Base-by-base conservation (phyloP, 2,329 filamentous ascomycete genomes). In the Aspergillus amoenus region DNA sequence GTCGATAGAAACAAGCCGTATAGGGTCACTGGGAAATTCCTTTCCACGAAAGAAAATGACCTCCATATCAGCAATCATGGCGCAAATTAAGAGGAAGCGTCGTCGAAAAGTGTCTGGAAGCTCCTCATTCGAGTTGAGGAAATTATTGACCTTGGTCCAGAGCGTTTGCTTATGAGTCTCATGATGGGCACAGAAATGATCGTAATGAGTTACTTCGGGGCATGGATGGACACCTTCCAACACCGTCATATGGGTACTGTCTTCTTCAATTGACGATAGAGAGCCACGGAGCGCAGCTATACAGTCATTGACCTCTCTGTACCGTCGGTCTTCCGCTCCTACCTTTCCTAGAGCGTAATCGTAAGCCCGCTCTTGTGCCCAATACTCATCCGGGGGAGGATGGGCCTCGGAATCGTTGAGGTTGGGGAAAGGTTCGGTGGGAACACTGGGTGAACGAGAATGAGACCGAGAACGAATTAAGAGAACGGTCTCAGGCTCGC, bases 361-460 rank as follows among this genome's bases (percentile, higher is more conserved):
- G 56, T 69, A 70, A 13, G 63, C 63, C 21, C 61, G 55, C n/a
- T 68, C 64, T 5, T 58, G 52, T 6, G 41, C 45, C 13, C 55
- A 53, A 42, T 1, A 40, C 18, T 8, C 55, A 27, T 30, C 27
- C 27, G 27, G 27, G 8, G 58, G 39, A 2, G 43, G 30, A 3
- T 51, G 21, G 2, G 18, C 27, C 22, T 64, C 59, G 43, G 59
- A 62, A 8, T 53, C 55, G 22, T 66, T 61, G 41, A 66, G 71
- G 11, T 66, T 65, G 0, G 69, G 69, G 18, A 72, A 72, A 0
- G 67, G 63, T 40, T 71, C 69, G 1, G 56, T 56, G 17, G 47
- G 44, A 34, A n/a, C n/a, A 42, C 42, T 41, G 7, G 55, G 51
- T 11, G n/a, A n/a, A 18, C 21, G 30, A 13, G n/a, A n/a, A 22